These are phyloP conservation scores for Beauveria medogensis DNA, from an alignment of 2,329 filamentous ascomycete species.

Conservation along the genomic window DNA sequence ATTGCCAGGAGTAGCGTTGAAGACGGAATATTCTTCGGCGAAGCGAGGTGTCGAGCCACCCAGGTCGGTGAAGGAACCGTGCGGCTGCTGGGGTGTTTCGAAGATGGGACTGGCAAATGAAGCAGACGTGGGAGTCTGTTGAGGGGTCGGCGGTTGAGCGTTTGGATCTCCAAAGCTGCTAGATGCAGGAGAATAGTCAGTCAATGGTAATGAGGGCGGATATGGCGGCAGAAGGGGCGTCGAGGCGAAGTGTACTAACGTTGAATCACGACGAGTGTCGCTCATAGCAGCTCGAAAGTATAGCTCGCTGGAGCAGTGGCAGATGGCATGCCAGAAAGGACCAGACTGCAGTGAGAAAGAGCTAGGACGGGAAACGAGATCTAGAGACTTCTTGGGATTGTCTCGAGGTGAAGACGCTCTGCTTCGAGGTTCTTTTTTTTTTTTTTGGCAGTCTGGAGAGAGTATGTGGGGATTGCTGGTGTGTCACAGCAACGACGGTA, in stretches of 20 bases:
- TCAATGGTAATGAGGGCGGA: neutral
- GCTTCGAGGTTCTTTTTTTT: constrained; percentile 6
- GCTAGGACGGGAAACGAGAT: neutral
- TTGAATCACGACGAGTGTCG: constrained; percentile 48
- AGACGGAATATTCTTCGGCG: constrained; percentile 58
- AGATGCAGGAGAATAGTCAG: constrained; percentile 26
- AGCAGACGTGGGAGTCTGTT: constrained; percentile 47
- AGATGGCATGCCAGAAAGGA: constrained; percentile 7
- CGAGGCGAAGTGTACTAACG: constrained; percentile 24
- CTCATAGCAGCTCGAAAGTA: constrained; percentile 48
- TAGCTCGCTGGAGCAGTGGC: constrained; percentile 6
- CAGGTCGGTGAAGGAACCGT: constrained; percentile 39
- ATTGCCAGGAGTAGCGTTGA: constrained; percentile 56
- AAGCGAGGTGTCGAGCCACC: constrained; percentile 53
- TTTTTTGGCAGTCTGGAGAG: neutral
- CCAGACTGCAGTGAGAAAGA: neutral
- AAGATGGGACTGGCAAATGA: constrained; percentile 47
- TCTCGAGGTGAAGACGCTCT: constrained; percentile 3
- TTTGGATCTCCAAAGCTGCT: constrained; percentile 56
- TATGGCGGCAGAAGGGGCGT: neutral
- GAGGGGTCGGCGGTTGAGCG: constrained; percentile 52
- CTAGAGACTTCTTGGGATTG: neutral
- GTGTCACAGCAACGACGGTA: constrained; percentile 12
- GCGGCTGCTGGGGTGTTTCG: constrained; percentile 45
- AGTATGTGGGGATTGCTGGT: constrained; percentile 9